These are phyloP conservation scores for Rhipidocladum racemiflorum DNA, from an alignment of 176 grass and related monocot species.

Conservation along the genomic window DNA sequence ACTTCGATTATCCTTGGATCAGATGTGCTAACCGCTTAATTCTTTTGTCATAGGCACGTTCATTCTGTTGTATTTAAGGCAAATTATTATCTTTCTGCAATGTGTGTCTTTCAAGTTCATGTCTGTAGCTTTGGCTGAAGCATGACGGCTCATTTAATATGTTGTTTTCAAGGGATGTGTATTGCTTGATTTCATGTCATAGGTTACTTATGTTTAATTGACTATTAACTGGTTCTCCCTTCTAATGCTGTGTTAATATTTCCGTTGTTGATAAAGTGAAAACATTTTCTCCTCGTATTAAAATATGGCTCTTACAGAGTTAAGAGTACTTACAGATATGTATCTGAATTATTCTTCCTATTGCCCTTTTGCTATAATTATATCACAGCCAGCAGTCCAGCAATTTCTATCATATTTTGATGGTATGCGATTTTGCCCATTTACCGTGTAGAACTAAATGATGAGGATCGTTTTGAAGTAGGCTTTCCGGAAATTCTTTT, in stretches of 20 bases:
- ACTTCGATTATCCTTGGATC: neutral
- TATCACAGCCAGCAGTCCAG: neutral
- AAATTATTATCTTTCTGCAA: conserved; percentile 2
- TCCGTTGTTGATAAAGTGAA: neutral
- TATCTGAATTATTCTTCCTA: neutral
- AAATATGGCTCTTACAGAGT: neutral
- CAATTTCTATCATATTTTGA: neutral
- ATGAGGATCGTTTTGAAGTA: neutral
- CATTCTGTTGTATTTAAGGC: neutral
- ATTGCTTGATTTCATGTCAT: neutral
- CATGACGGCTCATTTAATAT: neutral
- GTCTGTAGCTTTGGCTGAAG: neutral
- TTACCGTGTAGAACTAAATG: neutral
- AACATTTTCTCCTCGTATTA: neutral
- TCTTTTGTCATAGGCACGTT: neutral
- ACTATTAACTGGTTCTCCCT: neutral
- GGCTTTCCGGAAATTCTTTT: neutral
- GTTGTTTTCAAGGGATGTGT: neutral
- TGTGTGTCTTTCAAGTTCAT: neutral
- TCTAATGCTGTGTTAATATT: neutral
- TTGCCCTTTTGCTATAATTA: neutral
- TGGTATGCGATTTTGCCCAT: neutral
- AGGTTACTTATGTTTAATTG: neutral
- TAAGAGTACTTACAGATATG: neutral
- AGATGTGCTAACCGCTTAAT: neutral